Evolutionary conservation across 345 rosid species (phyloP), one percentile per base, ranked within the genome.

Genomic region (Eucalyptus polybractea): DNA sequence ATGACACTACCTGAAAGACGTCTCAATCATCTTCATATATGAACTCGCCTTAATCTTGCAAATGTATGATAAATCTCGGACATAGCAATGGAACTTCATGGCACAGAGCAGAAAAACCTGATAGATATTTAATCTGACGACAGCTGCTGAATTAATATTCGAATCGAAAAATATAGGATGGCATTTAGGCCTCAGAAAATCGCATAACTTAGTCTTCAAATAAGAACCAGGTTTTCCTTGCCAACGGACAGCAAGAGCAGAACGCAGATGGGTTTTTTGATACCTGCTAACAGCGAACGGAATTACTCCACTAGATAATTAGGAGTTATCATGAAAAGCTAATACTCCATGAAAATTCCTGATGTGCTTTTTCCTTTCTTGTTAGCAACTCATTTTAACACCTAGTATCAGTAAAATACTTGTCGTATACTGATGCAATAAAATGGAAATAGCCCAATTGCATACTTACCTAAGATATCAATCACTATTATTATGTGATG

Each of bases 51-150:
- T 60, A 65, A 95, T 90, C 89, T 91, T 92, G 95, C 96, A 95
- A 60, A 93, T 91, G 90, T 91, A 90, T 8, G 94, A 94, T 90
- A 96, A 86, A 80, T 94, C 94, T 16, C 93, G 91, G 50, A 93
- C 88, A 88, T 95, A 95, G 90, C 98, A 94, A 86, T 95, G 99
- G 90, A 93, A 96, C 89, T 96, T 97, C 98, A 97, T 96, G 33
- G 98, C 99, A 90, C 95, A 93, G 88, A 96, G 87, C 91, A 97
- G 88, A 89, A 97, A 96, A 80, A 92, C 91, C 93, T 97, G 99
- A 91, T 95, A 96, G 93, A 96, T 91, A 90, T 97, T 97, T 91
- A 97, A 90, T 94, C 97, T 93, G 76, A 95, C 95, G 42, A 94
- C 93, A 31, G 90, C 93, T 51, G 93, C 92, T 5, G 98, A 94